These are phyloP conservation scores for Leccinum rimulosum DNA, from an alignment of 768 basidiomycete species.

Conservation along the genomic window DNA sequence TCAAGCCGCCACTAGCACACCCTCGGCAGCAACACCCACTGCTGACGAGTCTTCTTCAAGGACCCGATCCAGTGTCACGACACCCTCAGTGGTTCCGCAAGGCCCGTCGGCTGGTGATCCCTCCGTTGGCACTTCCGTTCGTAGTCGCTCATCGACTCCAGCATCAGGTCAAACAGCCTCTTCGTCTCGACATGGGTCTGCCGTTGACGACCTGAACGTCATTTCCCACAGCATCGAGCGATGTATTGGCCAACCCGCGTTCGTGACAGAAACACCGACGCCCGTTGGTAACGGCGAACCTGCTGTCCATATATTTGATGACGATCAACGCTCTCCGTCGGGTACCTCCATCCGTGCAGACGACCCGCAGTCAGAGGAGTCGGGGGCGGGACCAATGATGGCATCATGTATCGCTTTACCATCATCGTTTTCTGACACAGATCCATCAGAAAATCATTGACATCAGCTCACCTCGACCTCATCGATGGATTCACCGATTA, in stretches of 20 bases:
- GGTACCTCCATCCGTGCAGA: constrained; percentile 5
- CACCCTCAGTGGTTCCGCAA: constrained; percentile 8
- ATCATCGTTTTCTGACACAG: constrained; percentile 26
- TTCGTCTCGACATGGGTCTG: constrained; percentile 26
- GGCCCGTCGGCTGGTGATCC: constrained; percentile 12
- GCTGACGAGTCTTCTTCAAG: constrained; percentile 7
- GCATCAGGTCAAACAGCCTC: constrained; percentile 35
- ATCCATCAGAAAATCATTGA: constrained; percentile 23
- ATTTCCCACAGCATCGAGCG: constrained; percentile 28
- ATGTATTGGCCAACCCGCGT: constrained; percentile 15
- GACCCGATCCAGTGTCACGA: constrained; percentile 3
- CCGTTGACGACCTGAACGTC: constrained; percentile 29
- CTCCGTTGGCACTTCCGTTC: constrained; percentile 9
- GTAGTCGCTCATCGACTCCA: constrained; percentile 31
- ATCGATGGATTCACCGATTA: constrained; percentile 28
- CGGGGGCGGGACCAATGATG: constrained; percentile 11
- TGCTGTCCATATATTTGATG: constrained; percentile 6
- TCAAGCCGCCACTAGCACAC: constrained; percentile 32
- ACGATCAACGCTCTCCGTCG: constrained; percentile 12
- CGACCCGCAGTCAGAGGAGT: constrained; percentile 6
- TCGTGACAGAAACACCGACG: constrained; percentile 14
- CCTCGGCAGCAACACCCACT: constrained; percentile 2
- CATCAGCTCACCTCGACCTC: constrained; percentile 48
- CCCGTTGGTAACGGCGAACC: constrained; percentile 11
- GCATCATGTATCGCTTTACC: constrained; percentile 24